phyloP scores from a whole-genome alignment of 768 basidiomycete species.

The Trametes maxima region DNA sequence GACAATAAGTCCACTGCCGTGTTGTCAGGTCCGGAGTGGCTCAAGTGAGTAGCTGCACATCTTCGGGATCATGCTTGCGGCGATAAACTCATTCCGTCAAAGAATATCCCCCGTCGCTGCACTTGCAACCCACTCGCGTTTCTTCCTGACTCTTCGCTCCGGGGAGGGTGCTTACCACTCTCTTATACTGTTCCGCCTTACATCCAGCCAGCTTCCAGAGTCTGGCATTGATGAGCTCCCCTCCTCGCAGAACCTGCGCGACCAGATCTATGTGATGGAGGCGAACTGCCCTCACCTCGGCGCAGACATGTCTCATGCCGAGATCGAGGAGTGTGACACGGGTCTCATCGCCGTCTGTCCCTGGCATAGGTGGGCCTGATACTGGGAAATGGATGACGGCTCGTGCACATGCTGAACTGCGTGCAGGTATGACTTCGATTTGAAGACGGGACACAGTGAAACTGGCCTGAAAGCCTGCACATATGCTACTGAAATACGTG shows the following conservation, averaged over 20 bases:
- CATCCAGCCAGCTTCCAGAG: constrained; percentile 32
- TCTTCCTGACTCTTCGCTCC: constrained; percentile 61
- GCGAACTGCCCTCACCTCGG: constrained; percentile 80
- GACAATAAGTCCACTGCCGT: too few relatives aligned
- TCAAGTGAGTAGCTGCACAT: too few relatives aligned
- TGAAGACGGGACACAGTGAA: constrained; percentile 69
- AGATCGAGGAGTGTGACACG: constrained; percentile 68
- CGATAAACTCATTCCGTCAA: not conserved
- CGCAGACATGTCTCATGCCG: constrained; percentile 78
- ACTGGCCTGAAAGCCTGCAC: constrained; percentile 72
- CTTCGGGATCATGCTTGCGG: too few relatives aligned
- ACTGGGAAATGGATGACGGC: not conserved
- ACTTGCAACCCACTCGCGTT: constrained; percentile 60
- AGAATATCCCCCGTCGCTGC: constrained; percentile 49
- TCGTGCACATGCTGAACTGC: not conserved
- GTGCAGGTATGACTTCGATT: constrained; percentile 73
- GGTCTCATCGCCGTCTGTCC: constrained; percentile 71
- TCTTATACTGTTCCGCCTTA: constrained; percentile 65
- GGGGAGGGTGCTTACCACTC: constrained; percentile 59
- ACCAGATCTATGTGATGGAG: constrained; percentile 77
- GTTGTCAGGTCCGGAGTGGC: too few relatives aligned
- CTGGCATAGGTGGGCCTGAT: constrained; percentile 59
- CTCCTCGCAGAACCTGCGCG: constrained; percentile 6
- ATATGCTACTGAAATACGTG: constrained; percentile 56
- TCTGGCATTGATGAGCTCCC: constrained; percentile 12